These are phyloP conservation scores for Grigorovia yakushimaensis DNA, from an alignment of 805 yeast genomes.

Conservation along the genomic window DNA sequence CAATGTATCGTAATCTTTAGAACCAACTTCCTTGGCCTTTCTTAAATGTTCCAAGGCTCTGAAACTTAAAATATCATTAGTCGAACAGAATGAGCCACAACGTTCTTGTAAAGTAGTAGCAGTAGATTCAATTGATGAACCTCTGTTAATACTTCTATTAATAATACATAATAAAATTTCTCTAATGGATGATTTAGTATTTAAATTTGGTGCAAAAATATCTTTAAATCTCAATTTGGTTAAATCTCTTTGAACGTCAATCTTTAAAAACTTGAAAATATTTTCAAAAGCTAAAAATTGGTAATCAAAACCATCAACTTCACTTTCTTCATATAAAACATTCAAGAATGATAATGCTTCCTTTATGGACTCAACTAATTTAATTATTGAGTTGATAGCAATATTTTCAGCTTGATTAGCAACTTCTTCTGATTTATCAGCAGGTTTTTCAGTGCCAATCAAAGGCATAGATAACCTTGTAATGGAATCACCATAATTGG, in stretches of 20 bases:
- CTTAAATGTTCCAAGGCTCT: slow-evolving; percentile 88
- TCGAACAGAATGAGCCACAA: slow-evolving; percentile 90
- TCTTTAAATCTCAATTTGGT: slow-evolving; percentile 61
- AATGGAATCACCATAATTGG: slow-evolving; percentile 45
- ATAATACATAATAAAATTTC: slow-evolving; percentile 84
- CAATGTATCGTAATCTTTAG: slow-evolving; percentile 60
- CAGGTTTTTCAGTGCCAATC: slow-evolving; percentile 41
- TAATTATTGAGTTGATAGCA: slow-evolving; percentile 69
- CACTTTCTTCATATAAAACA: slow-evolving; percentile 68
- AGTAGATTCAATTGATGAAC: slow-evolving; percentile 86
- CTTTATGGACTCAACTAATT: slow-evolving; percentile 65
- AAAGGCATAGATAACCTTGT: slow-evolving; percentile 27
- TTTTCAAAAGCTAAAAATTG: slow-evolving; percentile 42
- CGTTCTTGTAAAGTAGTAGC: slow-evolving; percentile 83
- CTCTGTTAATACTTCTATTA: slow-evolving; percentile 77
- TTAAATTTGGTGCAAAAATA: slow-evolving; percentile 61
- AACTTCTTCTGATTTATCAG: slow-evolving; percentile 42
- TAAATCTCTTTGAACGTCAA: slow-evolving; percentile 60
- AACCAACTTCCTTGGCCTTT: slow-evolving; percentile 68
- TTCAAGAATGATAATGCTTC: slow-evolving; percentile 86
- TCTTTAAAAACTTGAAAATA: slow-evolving; percentile 57
- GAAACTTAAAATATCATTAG: slow-evolving; percentile 86
- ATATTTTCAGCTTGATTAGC: slow-evolving; percentile 84
- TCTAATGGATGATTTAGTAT: slow-evolving; percentile 50
- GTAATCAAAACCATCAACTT: slow-evolving; percentile 28